Evolutionary conservation across 1,284 basidiomycete genomes (phyloP), one percentile per base, ranked within the genome.

Genomic region (Rhizoctonia solani): DNA sequence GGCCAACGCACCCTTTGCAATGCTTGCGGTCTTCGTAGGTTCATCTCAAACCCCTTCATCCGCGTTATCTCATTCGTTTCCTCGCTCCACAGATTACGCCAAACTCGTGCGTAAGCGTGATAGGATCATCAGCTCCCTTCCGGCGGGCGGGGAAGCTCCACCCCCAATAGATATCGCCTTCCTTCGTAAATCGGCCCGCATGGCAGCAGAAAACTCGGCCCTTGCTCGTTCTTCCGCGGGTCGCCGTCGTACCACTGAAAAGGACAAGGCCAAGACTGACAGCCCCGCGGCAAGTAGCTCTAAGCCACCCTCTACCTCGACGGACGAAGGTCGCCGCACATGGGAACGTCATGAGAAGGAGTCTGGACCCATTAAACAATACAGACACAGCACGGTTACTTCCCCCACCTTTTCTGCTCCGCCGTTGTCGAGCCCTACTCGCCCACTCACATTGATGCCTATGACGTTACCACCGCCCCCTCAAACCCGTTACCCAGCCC

Each of bases 11-110:
- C 70, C 29, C 68, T 71, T 27, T 71, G 70, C 50, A 71, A 71
- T 49, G 69, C 70, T 9, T 71, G 70, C 47, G 70, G 70, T n/a
- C 67, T 71, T 34, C 70, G 70, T 71, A 58, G 23, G 69, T 66
- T 16, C 21, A 19, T 27, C 9, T 63, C 34, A 6, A 3, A 19
- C 44, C 32, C 37, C 27, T 8, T 16, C 0, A 27, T 9, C 21
- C 9, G 16, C 23, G 19, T 46, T 21, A 19, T 19, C n/a, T 41
- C 30, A 47, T 56, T 16, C 32, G 25, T 8, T 58, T 23, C 59
- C 34, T 37, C 37, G 25, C 11, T 34, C 11, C 4, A 34, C 50
- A 71, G 70, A 71, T 65, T 71, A 69, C 42, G 70, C 70, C 42
- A 71, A 71, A 47, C 54, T 71, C 50, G 49, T 69, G 27, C 47